Evolutionary conservation across 345 rosid species (phyloP).

Genomic region (Kernera saxatilis): DNA sequence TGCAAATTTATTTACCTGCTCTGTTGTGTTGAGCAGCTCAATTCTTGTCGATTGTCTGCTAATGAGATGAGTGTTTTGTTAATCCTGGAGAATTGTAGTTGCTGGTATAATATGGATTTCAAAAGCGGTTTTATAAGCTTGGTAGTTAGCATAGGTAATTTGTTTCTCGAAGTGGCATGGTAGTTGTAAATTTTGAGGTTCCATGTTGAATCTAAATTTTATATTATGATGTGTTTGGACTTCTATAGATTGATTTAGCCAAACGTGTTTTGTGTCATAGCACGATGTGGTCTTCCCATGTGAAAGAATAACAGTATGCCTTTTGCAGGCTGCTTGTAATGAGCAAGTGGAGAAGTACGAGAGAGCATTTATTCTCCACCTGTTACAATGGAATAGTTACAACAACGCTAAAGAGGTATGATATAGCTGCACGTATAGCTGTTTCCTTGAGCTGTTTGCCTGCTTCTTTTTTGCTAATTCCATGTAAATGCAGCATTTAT

Average conservation of each 20-base stretch:
- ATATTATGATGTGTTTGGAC: background rate
- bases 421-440: background rate
- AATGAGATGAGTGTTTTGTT: background rate
- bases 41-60: background rate
- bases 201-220: background rate
- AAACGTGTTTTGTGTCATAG: background rate
- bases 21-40: background rate
- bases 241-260: background rate
- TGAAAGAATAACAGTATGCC: conserved; percentile 1
- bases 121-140: background rate
- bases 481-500: background rate
- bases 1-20: background rate
- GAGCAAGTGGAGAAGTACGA: conserved; percentile 67
- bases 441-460: background rate
- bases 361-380: conserved; percentile 77
- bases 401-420: conserved; percentile 57
- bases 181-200: conserved; percentile 2
- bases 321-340: conserved; percentile 67
- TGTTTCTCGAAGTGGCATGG: background rate
- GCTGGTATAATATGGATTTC: background rate
- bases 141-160: too few species aligned
- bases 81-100: background rate
- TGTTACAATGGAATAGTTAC: conserved; percentile 50
- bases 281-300: conserved; percentile 1
- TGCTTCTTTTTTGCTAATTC: background rate